Evolutionary conservation across 2,329 filamentous ascomycete genomes (phyloP).

Genomic region (Cytospora piceae): DNA sequence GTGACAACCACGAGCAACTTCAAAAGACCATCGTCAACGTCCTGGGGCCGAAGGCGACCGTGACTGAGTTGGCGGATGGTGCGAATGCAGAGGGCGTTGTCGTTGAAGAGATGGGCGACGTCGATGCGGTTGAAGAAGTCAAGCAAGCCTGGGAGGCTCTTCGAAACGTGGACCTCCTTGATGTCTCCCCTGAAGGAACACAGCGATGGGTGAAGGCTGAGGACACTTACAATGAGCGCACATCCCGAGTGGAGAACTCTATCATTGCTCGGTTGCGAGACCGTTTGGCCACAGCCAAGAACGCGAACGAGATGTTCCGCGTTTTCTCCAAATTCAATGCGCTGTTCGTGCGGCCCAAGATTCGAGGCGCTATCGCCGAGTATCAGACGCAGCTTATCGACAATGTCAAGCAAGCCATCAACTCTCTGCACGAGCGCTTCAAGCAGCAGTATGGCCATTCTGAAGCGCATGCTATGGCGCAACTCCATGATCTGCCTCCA

Average conservation of each 20-base stretch:
- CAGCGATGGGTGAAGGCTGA: constrained; percentile 92
- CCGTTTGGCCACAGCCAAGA: constrained; percentile 91
- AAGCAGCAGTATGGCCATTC: constrained; percentile 99
- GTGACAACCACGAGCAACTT: constrained; percentile 96
- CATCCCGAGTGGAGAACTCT: constrained; percentile 95
- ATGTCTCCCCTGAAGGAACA: constrained; percentile 88
- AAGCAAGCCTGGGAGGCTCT: constrained; percentile 91
- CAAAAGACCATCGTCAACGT: constrained; percentile 96
- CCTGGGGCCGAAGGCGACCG: constrained; percentile 74
- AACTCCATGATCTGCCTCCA: constrained; percentile 91
- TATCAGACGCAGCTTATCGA: constrained; percentile 98
- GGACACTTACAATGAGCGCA: constrained; percentile 95
- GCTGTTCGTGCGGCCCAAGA: constrained; percentile 97
- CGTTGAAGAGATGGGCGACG: constrained; percentile 93
- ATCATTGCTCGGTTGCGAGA: constrained; percentile 95
- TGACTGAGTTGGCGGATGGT: constrained; percentile 56
- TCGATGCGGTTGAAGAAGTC: constrained; percentile 96
- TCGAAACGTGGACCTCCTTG: constrained; percentile 92
- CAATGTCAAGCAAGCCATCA: constrained; percentile 96
- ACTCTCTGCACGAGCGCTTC: constrained; percentile 91
- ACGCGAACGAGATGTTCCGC: constrained; percentile 98
- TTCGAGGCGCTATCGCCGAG: constrained; percentile 94
- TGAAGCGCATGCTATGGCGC: constrained; percentile 96
- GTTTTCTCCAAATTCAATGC: constrained; percentile 99
- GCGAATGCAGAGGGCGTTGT: constrained; percentile 66